Conservation (phyloP, 768 basidiomycete species). For the Amanita thiersii region DNA sequence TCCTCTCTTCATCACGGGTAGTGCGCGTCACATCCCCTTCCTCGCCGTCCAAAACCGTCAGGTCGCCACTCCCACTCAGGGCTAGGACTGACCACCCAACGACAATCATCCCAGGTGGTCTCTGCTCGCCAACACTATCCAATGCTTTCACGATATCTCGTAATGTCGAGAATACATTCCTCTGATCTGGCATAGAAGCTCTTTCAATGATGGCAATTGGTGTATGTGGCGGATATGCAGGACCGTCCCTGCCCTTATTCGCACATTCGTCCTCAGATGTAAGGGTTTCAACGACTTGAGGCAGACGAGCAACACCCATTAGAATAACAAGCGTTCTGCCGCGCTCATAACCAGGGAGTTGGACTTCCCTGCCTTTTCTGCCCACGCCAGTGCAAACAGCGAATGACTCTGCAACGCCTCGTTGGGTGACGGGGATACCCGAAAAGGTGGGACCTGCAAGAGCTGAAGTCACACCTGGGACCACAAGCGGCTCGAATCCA, state of each 20-base stretch:
- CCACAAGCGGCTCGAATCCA: slow-evolving; percentile 75
- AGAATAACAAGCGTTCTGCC: slow-evolving; percentile 75
- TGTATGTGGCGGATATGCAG: slow-evolving; percentile 59
- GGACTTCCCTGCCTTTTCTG: slow-evolving; percentile 70
- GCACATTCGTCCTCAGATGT: slow-evolving; percentile 12
- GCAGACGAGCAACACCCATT: slow-evolving; percentile 91
- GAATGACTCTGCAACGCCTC: slow-evolving; percentile 87
- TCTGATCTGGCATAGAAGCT: slow-evolving; percentile 90
- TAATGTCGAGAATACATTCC: slow-evolving; percentile 75
- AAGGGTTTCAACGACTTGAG: slow-evolving; percentile 62
- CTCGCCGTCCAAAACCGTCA: slow-evolving; percentile 59
- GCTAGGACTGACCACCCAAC: slow-evolving; percentile 88
- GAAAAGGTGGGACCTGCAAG: slow-evolving; percentile 86
- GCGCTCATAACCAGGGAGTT: slow-evolving; percentile 83
- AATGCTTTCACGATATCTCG: slow-evolving; percentile 61
- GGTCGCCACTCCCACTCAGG: slow-evolving; percentile 65
- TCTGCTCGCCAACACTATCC: slow-evolving; percentile 71
- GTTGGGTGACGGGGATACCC: slow-evolving; percentile 90
- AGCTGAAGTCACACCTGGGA: slow-evolving; percentile 88
- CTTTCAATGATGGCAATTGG: slow-evolving; percentile 95
- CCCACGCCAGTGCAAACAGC: slow-evolving; percentile 94
- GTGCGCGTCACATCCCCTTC: slow-evolving; percentile 13
- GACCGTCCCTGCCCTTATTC: slow-evolving; percentile 25
- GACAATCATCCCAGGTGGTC: slow-evolving; percentile 95
- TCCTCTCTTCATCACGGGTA: slow-evolving; percentile 34